phyloP scores from a whole-genome alignment of 768 basidiomycete genomes.

The Hydnum rufescens region DNA sequence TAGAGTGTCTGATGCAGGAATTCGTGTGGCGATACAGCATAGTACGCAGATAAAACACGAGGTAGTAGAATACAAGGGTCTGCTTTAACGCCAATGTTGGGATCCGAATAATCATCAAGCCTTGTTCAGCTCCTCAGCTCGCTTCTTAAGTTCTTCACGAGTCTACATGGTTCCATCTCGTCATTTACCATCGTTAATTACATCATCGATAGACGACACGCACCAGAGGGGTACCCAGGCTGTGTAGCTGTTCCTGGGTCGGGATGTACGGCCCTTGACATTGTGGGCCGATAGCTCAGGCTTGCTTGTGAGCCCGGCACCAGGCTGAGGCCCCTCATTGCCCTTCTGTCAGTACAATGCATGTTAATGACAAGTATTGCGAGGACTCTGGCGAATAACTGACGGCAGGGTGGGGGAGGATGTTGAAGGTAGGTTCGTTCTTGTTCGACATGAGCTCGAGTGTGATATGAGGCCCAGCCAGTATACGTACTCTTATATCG shows the following conservation, averaged over 20 bases:
- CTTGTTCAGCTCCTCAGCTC: slow-evolving; percentile 1
- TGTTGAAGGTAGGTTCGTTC: not conserved
- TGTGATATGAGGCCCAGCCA: not conserved
- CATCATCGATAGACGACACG: not conserved
- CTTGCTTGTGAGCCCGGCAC: not conserved
- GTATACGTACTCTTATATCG: no score
- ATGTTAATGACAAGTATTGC: not conserved
- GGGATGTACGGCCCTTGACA: not conserved
- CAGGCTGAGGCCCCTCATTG: not conserved
- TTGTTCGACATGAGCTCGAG: not conserved
- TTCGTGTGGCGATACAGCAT: no score
- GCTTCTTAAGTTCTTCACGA: slow-evolving; percentile 1
- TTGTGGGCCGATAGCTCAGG: not conserved
- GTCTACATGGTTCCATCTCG: slow-evolving; percentile 5
- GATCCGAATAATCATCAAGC: no score
- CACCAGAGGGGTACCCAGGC: not conserved
- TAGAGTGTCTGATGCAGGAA: no score
- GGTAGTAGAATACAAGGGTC: no score
- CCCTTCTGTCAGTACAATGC: not conserved
- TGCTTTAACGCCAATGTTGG: no score
- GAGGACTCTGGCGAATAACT: not conserved
- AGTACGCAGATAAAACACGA: no score
- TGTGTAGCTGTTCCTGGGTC: not conserved
- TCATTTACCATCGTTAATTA: not conserved
- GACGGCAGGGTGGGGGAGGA: not conserved